Evolutionary conservation across 768 basidiomycete genomes (phyloP), one percentile per base, ranked within the genome.

Genomic region (Hydnomerulius pinastri): DNA sequence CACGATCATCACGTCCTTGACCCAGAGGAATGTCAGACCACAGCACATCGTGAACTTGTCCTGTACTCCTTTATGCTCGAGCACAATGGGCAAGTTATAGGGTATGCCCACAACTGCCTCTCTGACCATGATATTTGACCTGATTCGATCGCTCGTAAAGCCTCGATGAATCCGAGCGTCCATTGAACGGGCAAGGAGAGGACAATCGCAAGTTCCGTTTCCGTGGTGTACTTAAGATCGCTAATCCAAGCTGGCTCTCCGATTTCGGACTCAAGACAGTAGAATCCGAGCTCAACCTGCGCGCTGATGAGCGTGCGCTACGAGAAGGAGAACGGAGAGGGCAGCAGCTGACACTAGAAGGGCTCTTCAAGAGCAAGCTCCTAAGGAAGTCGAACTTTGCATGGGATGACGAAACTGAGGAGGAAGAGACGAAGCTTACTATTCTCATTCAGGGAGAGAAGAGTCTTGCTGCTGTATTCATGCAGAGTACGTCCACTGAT

Each of bases 141-240:
- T 54, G 10, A 68, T 43, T 2, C 18, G 23, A 1, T 21, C 20
- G 10, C 13, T 27, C 23, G 11, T 50, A 20, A 35, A 81, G 80
- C 12, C 72, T 81, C 9, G 79, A 82, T 56, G 71, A 76, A 29
- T 73, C 78, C 5, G 80, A 82, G 52, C 67, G 56, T 29, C 65
- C 74, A 3, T 47, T 65, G 28, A 43, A 60, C 1, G 68, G 70
- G 12, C 68, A 68, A 10, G 53, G 48, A 11, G 51, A 11, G 9
- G 66, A 69, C 48, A 15, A 56, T 29, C 62, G 68, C 51, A 57
- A 27, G 42, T 73, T 83, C 17, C 68, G 73, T 10, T 81, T 85
- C 52, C 77, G 74, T 27, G 85, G 83, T 0, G 57, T 76, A 5
- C 67, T 86, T 1, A 70, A 71, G 32, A 74, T 87, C 51, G 57